phyloP scores from a whole-genome alignment of 371 early-diverging fungal species.

The Rhizopus arrhizus region DNA sequence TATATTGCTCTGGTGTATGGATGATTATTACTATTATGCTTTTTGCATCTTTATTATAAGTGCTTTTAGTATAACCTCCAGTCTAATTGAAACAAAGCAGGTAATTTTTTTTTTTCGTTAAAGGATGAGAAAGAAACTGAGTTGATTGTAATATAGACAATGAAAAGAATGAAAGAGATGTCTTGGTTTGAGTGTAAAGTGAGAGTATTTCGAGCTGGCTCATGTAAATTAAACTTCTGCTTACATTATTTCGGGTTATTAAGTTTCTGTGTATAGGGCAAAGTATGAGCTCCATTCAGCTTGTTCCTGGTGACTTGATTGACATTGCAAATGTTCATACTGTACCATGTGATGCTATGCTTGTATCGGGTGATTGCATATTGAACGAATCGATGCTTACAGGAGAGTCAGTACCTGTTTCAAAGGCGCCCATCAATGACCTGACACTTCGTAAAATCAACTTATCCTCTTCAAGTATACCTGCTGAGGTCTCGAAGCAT shows the following conservation, averaged over 20 bases:
- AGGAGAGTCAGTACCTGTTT: slow-evolving; percentile 81
- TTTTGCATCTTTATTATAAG: slow-evolving; percentile 87
- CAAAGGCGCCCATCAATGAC: slow-evolving; percentile 78
- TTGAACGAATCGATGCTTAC: slow-evolving; percentile 99
- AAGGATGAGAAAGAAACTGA: not conserved
- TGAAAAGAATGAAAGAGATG: slow-evolving; percentile 83
- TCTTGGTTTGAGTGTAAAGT: slow-evolving; percentile 83
- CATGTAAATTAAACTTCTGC: slow-evolving; percentile 49
- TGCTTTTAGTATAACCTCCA: slow-evolving; percentile 74
- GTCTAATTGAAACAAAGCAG: slow-evolving; percentile 83
- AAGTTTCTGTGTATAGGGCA: slow-evolving; percentile 40
- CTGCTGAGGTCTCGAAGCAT: slow-evolving; percentile 74
- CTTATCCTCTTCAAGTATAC: slow-evolving; percentile 67
- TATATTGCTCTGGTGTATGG: slow-evolving; percentile 89
- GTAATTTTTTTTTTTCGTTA: slow-evolving; percentile 33
- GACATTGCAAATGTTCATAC: slow-evolving; percentile 73
- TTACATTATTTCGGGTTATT: too few relatives aligned
- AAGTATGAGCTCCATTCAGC: slow-evolving; percentile 75
- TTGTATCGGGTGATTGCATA: slow-evolving; percentile 97
- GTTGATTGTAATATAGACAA: slow-evolving; percentile 48
- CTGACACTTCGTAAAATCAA: slow-evolving; percentile 72
- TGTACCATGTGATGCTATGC: slow-evolving; percentile 93
- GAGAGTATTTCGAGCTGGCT: slow-evolving; percentile 68
- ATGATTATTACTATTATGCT: slow-evolving; percentile 96
- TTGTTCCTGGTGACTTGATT: slow-evolving; percentile 95